phyloP scores from a whole-genome alignment of 1,284 basidiomycete species.

The Papiliotrema nemorosa region DNA sequence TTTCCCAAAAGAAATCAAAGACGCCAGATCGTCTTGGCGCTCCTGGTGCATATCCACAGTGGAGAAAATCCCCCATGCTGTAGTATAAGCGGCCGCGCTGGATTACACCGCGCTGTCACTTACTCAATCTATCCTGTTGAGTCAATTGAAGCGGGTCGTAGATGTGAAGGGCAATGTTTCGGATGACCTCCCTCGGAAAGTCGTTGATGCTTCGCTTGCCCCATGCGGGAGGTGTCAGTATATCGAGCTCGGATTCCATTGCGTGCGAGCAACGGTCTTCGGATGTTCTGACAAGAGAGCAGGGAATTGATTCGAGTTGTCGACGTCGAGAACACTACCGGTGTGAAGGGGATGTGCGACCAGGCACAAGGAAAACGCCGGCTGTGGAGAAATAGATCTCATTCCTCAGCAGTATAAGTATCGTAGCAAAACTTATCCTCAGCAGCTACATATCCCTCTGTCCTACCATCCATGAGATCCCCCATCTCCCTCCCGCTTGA shows the following conservation, averaged over 20 bases:
- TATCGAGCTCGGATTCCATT: too few relatives aligned
- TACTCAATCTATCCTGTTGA: conserved; percentile 43
- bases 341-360: too few relatives aligned
- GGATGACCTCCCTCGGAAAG: conserved; percentile 34
- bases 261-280: not conserved
- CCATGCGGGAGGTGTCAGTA: too few relatives aligned
- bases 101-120: conserved; percentile 6
- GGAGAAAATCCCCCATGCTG: conserved; percentile 44
- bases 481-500: too few relatives aligned
- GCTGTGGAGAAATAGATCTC: too few relatives aligned
- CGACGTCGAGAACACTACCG: not conserved
- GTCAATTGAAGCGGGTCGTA: conserved; percentile 41
- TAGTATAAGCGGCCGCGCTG: not conserved
- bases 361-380: too few relatives aligned
- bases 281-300: not conserved
- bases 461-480: too few relatives aligned
- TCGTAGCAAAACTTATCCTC: too few relatives aligned
- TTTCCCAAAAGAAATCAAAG: conserved; percentile 32
- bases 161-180: conserved; percentile 31
- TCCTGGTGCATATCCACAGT: conserved; percentile 42
- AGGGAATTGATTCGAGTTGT: not conserved
- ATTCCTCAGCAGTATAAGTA: too few relatives aligned
- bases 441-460: too few relatives aligned
- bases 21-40: conserved; percentile 29
- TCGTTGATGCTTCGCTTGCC: conserved; percentile 8